A percentile compares a stretch with the other conserved stretches of the same genome.
Conservation (phyloP, 306 rosid species). For the Lathyrus aphaca region DNA sequence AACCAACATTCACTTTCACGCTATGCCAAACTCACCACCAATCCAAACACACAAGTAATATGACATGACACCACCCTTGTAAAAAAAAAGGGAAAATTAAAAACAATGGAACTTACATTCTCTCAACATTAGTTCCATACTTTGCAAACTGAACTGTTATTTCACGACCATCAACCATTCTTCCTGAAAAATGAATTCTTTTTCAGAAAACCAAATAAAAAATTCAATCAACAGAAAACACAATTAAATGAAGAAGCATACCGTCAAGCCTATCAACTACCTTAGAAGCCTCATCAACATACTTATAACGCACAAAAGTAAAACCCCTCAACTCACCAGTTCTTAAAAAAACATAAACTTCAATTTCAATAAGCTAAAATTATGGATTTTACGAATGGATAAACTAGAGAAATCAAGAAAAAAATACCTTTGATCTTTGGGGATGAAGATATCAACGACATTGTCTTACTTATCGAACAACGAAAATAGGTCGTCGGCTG, state of each 20-base stretch:
- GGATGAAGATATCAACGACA: conserved; percentile 92
- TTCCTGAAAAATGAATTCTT: conserved; percentile 43
- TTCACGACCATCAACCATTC: conserved; percentile 91
- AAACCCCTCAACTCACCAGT: conserved; percentile 93
- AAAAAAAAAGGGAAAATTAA: neutral
- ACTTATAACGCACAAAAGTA: conserved; percentile 90
- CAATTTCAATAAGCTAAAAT: neutral
- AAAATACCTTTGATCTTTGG: conserved; percentile 79
- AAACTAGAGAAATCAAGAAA: neutral
- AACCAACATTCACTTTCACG: no score
- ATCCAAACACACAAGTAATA: neutral
- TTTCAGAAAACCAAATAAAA: neutral
- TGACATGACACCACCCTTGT: neutral
- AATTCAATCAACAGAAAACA: neutral
- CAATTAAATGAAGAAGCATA: conserved; percentile 9
- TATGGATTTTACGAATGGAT: neutral
- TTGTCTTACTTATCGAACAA: conserved; percentile 85
- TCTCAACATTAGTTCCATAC: conserved; percentile 91
- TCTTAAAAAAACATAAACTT: conserved; percentile 35
- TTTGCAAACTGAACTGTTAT: conserved; percentile 92
- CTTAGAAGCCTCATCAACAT: conserved; percentile 87
- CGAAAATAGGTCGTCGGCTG: conserved; percentile 86
- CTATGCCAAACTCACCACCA: no score
- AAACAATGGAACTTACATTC: conserved; percentile 59
- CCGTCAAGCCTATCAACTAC: conserved; percentile 93